These are phyloP conservation scores for Suillus weaverae DNA, from an alignment of 768 basidiomycete genomes.

Conservation along the genomic window DNA sequence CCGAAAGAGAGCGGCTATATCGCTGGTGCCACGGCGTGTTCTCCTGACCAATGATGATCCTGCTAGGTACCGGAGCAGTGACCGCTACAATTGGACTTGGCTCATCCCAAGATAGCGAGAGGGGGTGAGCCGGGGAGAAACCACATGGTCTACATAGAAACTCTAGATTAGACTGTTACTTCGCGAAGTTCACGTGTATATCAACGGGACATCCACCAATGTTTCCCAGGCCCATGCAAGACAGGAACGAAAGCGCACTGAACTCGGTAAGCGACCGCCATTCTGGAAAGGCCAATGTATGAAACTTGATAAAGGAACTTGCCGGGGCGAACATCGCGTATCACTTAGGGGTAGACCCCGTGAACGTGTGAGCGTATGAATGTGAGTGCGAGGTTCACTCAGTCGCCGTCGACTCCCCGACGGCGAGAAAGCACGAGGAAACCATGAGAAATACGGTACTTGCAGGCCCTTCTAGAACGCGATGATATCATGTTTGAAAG, in stretches of 20 bases:
- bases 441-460: background rate
- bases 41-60: background rate
- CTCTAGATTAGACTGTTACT: background rate
- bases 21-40: background rate
- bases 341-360: background rate
- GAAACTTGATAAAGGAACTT: background rate
- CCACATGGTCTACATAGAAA: background rate
- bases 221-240: background rate
- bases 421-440: background rate
- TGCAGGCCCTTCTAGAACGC: background rate
- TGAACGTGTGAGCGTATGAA: background rate
- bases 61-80: slow-evolving; percentile 6
- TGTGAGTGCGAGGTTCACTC: background rate
- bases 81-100: slow-evolving; percentile 6
- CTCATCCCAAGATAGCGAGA: slow-evolving; percentile 1
- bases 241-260: background rate
- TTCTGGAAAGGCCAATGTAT: background rate
- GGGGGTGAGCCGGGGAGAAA: background rate
- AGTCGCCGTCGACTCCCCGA: background rate
- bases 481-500: background rate
- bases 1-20: background rate
- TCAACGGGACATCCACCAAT: background rate
- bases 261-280: background rate
- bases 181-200: slow-evolving; percentile 4
- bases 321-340: background rate